Evolutionary conservation across 2,329 filamentous ascomycete genomes (phyloP).

Genomic region (Pseudonectria foliicola): DNA sequence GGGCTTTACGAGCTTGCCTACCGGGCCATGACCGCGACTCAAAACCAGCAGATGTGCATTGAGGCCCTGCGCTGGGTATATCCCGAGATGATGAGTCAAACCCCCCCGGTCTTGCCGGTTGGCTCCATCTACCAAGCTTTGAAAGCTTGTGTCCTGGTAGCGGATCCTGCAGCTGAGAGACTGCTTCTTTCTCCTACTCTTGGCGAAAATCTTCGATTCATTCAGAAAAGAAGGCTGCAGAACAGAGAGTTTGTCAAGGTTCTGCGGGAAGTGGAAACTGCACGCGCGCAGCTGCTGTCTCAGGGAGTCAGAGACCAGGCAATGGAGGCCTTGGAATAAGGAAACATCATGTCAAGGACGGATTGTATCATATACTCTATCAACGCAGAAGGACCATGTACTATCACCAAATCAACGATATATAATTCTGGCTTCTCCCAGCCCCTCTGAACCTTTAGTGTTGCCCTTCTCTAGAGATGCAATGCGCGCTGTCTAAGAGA

Average conservation of each 20-base stretch:
- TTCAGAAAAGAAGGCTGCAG: slow-evolving; percentile 16
- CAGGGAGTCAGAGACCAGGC: slow-evolving; percentile 8
- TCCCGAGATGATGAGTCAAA: slow-evolving; percentile 53
- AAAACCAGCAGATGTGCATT: slow-evolving; percentile 36
- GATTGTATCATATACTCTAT: no score
- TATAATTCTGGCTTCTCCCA: no score
- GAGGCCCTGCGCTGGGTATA: slow-evolving; percentile 45
- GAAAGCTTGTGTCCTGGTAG: slow-evolving; percentile 47
- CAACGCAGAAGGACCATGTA: no score
- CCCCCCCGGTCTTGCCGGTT: slow-evolving; percentile 38
- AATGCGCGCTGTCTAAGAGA: no score
- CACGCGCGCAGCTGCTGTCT: slow-evolving; percentile 9
- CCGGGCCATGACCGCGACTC: slow-evolving; percentile 36
- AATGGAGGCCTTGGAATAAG: neutral
- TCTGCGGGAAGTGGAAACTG: slow-evolving; percentile 24
- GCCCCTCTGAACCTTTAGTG: no score
- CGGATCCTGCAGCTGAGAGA: slow-evolving; percentile 42
- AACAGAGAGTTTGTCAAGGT: slow-evolving; percentile 27
- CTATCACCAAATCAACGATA: no score
- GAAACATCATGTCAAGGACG: no score
- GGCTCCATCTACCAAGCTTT: slow-evolving; percentile 40
- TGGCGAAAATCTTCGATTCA: neutral
- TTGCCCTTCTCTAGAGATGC: neutral
- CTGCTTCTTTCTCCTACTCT: slow-evolving; percentile 16
- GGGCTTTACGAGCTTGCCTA: slow-evolving; percentile 51